Evolutionary conservation across 225 moss, liverwort and hornwort genomes (phyloP), one percentile per base, ranked within the genome.

Genomic region (Physcomitrellopsis africana): DNA sequence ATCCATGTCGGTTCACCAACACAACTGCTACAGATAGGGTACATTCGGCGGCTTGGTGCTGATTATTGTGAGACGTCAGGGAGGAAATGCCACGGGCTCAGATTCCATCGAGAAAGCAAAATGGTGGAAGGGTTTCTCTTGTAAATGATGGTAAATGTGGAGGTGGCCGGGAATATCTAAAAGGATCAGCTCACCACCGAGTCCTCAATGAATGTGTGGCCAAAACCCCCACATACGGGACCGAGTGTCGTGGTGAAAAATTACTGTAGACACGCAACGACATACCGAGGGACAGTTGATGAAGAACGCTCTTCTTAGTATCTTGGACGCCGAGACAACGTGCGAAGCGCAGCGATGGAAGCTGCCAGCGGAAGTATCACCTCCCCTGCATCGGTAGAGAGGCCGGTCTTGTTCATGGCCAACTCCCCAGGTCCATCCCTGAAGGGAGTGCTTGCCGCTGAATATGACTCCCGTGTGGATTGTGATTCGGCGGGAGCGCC

Each of bases 281-380:
- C 41, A 73, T 49, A 60, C 53, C 3, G 65, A 17, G 59, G 17
- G 57, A 16, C 11, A 7, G 16, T 8, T 19, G 62, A 19, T 42
- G 52, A 22, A 53, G 10, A 55, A 16, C 45, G 10, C 24, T 27
- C 10, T 7, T 5, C 26, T 66, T 23, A 82, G 4, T 37, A 37
- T 70, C 70, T 60, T 60, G 63, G 69, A 20, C 78, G 74, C 59
- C 65, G 77, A 42, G 74, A 63, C 61, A 78, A 67, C 46, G 51
- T 68, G 29, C 76, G 18, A 45, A 83, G 76, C 63, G 76, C 83
- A 5, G 83, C 79, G 69, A 79, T 46, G 0, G 83, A 76, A 7
- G 76, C 64, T 18, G 76, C 63, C 1, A 80, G 83, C 17, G 83
- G 76, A 55, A 79, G 32, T 4, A 37, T 63, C 65, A 77, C 65